Conservation (phyloP, 306 rosid genomes). For the Coriaria nepalensis region DNA sequence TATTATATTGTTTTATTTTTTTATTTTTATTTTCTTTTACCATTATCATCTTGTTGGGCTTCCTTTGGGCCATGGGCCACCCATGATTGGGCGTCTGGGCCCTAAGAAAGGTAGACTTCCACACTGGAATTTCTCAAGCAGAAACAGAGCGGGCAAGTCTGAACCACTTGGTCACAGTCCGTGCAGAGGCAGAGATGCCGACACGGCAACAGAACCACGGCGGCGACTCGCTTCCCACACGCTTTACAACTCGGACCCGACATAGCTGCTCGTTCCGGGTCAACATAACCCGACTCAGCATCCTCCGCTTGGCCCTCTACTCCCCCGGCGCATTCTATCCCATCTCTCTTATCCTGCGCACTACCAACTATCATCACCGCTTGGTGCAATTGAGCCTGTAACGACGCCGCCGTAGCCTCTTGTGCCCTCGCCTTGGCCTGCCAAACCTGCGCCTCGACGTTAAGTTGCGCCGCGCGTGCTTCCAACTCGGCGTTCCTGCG, state of each 20-base stretch:
- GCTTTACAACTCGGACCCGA: slow-evolving; percentile 58
- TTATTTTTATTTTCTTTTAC: background rate
- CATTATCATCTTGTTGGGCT: slow-evolving; percentile 2
- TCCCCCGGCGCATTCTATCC: slow-evolving; percentile 29
- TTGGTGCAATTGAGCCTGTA: slow-evolving; percentile 64
- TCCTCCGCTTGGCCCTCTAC: slow-evolving; percentile 60
- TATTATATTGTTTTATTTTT: background rate
- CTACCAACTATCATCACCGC: slow-evolving; percentile 37
- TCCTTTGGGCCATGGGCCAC: slow-evolving; percentile 14
- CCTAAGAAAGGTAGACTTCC: slow-evolving; percentile 48
- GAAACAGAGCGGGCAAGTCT: slow-evolving; percentile 67
- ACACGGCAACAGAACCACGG: slow-evolving; percentile 73
- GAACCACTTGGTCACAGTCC: slow-evolving; percentile 48
- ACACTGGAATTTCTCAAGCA: slow-evolving; percentile 58
- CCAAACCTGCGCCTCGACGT: slow-evolving; percentile 68
- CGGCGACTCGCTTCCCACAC: slow-evolving; percentile 52
- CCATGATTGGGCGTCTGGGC: slow-evolving; percentile 20
- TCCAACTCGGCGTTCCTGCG: slow-evolving; percentile 65
- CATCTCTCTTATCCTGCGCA: slow-evolving; percentile 23
- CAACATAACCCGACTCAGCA: slow-evolving; percentile 68
- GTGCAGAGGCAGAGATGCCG: slow-evolving; percentile 68
- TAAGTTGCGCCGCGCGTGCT: slow-evolving; percentile 71
- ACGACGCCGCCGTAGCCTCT: slow-evolving; percentile 50
- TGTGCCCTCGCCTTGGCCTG: slow-evolving; percentile 66
- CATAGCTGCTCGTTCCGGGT: slow-evolving; percentile 42